Evolutionary conservation across 2,329 filamentous ascomycete species (phyloP), one percentile per base, ranked within the genome.

Genomic region (Aspergillus sp.): DNA sequence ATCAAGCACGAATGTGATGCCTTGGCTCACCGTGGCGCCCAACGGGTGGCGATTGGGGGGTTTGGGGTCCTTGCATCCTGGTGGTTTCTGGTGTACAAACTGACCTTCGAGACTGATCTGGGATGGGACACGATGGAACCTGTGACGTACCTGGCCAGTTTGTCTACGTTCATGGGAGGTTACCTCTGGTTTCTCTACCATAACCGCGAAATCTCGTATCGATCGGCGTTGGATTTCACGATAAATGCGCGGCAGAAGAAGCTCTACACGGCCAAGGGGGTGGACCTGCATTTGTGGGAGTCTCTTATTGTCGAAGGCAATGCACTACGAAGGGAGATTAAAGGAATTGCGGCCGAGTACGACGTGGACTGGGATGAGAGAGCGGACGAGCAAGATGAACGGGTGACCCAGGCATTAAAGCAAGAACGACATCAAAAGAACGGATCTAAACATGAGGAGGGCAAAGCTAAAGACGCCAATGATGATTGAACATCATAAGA

Each of bases 151-250:
- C 80, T 95, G 11, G 89, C 87, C 2, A 87, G 89, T n/a, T 74
- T 96, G 51, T 81, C 83, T 1, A 90, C 86, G 9, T 81, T 95
- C 58, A 94, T 95, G 72, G 85, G 85, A 6, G 90, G 89, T 53
- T 96, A 96, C 59, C 74, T 95, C 42, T 96, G 89, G 88, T 95
- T 96, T 64, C 72, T 95, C 9, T 95, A 90, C 68, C 88, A 95
- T 71, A 94, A 90, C 68, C 81, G 87, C 13, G 90, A 95, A 67
- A 83, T 95, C 8, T 88, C 82, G 51, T 95, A 95, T 72, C 84
- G 86, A 53, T 85, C 85, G 2, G 89, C 90, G 27, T 82, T 95
- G 70, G 90, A 94, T 62, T 77, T 94, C 42, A 95, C 90, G 6
- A 86, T 95, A 32, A 88, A 81, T 32, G 77, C 82, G 31, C 79